Evolutionary conservation across 2,329 filamentous ascomycete species (phyloP).

Genomic region (Botrytis fragariae): DNA sequence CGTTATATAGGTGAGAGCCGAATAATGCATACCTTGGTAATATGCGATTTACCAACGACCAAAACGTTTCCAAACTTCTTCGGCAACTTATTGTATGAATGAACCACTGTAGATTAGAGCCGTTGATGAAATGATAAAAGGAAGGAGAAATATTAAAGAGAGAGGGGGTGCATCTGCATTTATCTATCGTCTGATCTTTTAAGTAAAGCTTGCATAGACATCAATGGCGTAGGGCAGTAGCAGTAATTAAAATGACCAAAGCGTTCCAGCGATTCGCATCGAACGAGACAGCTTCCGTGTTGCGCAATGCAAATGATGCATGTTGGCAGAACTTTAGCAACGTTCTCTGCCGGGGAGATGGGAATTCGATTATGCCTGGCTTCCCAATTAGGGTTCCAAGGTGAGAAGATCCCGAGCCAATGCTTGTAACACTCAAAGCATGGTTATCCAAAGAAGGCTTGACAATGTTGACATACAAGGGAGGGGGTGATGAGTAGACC

Average conservation of each 20-base stretch:
- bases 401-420: constrained; percentile 31
- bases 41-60: constrained; percentile 28
- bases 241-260: constrained; percentile 41
- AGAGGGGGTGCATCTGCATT: constrained; percentile 36
- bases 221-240: constrained; percentile 30
- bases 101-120: constrained; percentile 25
- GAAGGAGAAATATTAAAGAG: constrained; percentile 28
- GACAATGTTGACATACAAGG: constrained; percentile 10
- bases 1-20: constrained; percentile 37
- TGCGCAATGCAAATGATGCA: constrained; percentile 26
- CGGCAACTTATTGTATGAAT: constrained; percentile 17
- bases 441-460: constrained; percentile 9
- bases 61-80: constrained; percentile 28
- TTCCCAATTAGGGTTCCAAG: constrained; percentile 30
- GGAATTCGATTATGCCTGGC: constrained; percentile 21
- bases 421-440: constrained; percentile 21
- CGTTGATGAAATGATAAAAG: constrained; percentile 31
- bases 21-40: constrained; percentile 34
- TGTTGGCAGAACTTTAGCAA: constrained; percentile 22
- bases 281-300: constrained; percentile 49
- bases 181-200: constrained; percentile 39
- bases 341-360: constrained; percentile 31
- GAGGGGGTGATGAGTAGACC: constrained; percentile 9
- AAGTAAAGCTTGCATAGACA: constrained; percentile 35
- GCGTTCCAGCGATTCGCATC: constrained; percentile 49